A percentile compares a stretch with the other conserved stretches of the same genome.
phyloP scores from a whole-genome alignment of 192 early-diverging fungal species.

The Backusella tuberculispora region DNA sequence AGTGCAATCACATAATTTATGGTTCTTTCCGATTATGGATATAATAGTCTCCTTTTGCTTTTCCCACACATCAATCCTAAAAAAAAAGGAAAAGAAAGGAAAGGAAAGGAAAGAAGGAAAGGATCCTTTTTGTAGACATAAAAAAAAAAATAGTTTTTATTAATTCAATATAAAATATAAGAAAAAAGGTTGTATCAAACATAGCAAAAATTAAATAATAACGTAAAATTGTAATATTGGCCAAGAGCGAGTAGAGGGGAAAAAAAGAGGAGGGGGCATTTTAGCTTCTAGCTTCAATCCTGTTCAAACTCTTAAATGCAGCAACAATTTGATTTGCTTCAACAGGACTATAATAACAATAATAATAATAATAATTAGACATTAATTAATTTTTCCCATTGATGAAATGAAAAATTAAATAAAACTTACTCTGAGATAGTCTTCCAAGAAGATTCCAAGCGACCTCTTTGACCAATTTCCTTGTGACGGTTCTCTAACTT shows the following conservation, averaged over 20 bases:
- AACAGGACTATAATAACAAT: constrained; percentile 18
- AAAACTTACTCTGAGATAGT: constrained; percentile 11
- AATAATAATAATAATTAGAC: neutral
- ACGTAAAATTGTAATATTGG: constrained; percentile 5
- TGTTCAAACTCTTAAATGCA: constrained; percentile 31
- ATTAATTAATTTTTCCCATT: constrained; percentile 17
- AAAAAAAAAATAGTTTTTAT: constrained; percentile 5
- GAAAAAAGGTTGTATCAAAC: constrained; percentile 4
- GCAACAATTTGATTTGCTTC: constrained; percentile 31
- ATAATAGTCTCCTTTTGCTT: neutral
- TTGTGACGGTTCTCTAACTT: constrained; percentile 55
- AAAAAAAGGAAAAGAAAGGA: neutral
- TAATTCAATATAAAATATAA: neutral
- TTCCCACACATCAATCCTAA: constrained; percentile 2
- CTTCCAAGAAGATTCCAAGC: neutral
- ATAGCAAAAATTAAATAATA: neutral
- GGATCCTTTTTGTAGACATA: neutral
- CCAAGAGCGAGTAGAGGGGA: neutral
- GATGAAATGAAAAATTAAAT: neutral
- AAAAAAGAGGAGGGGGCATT: neutral
- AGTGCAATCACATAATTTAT: constrained; percentile 4
- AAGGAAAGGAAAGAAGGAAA: neutral
- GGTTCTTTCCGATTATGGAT: constrained; percentile 16
- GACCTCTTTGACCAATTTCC: constrained; percentile 29
- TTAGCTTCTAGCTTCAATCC: constrained; percentile 10